Evolutionary conservation across 208 protist genomes (phyloP), one percentile per base, ranked within the genome.

Genomic region (Crithidia fasciculata): DNA sequence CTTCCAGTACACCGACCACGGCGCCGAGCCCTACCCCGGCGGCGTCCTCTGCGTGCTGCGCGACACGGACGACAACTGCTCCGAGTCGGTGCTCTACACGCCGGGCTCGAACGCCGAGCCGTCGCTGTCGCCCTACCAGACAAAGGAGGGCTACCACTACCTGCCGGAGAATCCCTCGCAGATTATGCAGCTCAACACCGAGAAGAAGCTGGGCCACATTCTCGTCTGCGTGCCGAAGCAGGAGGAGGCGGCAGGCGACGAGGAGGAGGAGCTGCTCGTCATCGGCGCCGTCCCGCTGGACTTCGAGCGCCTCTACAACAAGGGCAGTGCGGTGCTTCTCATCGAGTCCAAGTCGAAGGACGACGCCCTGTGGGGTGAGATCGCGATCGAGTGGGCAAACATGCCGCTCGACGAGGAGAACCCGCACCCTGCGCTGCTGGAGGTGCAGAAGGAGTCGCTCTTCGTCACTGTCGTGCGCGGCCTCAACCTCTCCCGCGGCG

Each of bases 1-100:
- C n/a, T 94, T 94, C 79, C 92, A 96, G 82, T 96, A 93, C 83
- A 94, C 89, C 10, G 92, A 96, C 77, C 90, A 89, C 79, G 92
- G 92, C 55, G 84, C 80, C 47, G 67, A 83, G 54, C 78, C 87
- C 6, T 94, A 90, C 76, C 54, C 74, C 9, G 86, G 79, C 71
- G 92, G 92, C 63, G 87, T 96, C 9, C 76, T 95, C 12, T 96
- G 92, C 53, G 88, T 96, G 40, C 69, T 96, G 49, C 92, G 92
- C 62, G 92, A 96, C 81, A 93, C 85, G 8, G 89, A 95, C 57
- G 92, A 96, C 76, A 94, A 95, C 80, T 95, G 89, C 84, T 95
- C 89, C 41, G 89, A 94, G 67, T 96, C 92, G 0, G 81, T 89
- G 5, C 76, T 95, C 5, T 95, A 92, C 78, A 69, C 68, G 10